A percentile compares a stretch with the other conserved stretches of the same genome.
Conservation (phyloP, 2,329 filamentous ascomycete species). For the Fusarium robinianum region DNA sequence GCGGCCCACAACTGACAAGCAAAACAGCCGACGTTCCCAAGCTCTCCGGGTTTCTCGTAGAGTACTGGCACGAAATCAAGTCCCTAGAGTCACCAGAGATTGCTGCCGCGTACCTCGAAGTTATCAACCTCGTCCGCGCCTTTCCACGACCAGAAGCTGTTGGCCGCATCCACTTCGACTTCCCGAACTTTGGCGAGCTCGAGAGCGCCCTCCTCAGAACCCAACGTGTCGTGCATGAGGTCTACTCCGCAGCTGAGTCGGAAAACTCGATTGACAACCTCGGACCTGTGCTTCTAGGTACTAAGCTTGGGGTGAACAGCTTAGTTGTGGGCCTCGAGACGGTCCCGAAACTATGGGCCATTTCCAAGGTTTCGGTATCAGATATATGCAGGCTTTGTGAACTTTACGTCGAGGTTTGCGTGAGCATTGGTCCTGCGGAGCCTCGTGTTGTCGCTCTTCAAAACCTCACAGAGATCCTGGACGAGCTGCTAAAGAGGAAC, state of each 20-base stretch:
- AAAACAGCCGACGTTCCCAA: conserved; percentile 39
- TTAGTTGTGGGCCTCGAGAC: conserved; percentile 45
- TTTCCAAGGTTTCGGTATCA: conserved; percentile 29
- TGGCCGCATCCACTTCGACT: conserved; percentile 27
- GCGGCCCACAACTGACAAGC: conserved; percentile 21
- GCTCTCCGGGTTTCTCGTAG: conserved; percentile 38
- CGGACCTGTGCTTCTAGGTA: conserved; percentile 36
- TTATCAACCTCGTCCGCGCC: conserved; percentile 48
- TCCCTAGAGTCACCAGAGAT: conserved; percentile 47
- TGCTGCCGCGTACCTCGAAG: conserved; percentile 52
- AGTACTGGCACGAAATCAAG: conserved; percentile 31
- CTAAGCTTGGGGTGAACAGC: conserved; percentile 40
- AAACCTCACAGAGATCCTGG: conserved; percentile 53
- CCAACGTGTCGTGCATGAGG: conserved; percentile 44
- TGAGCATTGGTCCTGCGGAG: conserved; percentile 46
- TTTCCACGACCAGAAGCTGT: conserved; percentile 33
- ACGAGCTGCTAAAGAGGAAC: conserved; percentile 42
- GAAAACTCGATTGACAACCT: conserved; percentile 32
- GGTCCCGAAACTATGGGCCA: conserved; percentile 41
- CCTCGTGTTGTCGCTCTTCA: conserved; percentile 53
- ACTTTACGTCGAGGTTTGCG: conserved; percentile 50
- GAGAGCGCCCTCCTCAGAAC: conserved; percentile 47
- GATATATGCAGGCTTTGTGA: conserved; percentile 43
- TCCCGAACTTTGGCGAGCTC: conserved; percentile 17
- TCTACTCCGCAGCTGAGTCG: conserved; percentile 41